Conservation (phyloP, 176 grass and related monocot species). For the Oryza longistaminata region DNA sequence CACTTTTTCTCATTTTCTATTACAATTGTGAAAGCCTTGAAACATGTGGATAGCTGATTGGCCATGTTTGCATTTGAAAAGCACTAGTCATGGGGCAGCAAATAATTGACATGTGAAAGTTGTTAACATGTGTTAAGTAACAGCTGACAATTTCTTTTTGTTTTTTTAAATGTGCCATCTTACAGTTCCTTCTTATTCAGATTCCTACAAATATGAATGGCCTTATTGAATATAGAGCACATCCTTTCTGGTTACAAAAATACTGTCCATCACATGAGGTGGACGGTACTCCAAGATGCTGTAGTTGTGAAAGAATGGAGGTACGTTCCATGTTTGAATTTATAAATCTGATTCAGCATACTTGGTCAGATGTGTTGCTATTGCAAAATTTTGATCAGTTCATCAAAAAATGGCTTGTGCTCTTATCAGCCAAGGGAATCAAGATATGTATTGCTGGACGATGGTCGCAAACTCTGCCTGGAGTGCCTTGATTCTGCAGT, state of each 20-base stretch:
- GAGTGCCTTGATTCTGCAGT: constrained; percentile 89
- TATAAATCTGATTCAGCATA: not conserved
- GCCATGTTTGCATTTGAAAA: constrained; percentile 12
- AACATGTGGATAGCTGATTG: constrained; percentile 14
- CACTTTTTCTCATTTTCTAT: not conserved
- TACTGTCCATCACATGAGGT: constrained; percentile 97
- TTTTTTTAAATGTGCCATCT: constrained; percentile 17
- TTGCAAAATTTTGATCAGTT: constrained; percentile 30
- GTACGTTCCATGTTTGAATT: constrained; percentile 41
- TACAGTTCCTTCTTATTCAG: constrained; percentile 53
- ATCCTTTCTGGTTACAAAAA: constrained; percentile 97
- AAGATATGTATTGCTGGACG: constrained; percentile 81
- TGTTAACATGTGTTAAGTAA: constrained; percentile 20
- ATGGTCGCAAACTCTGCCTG: constrained; percentile 90
- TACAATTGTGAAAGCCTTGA: not conserved
- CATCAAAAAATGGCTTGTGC: constrained; percentile 38
- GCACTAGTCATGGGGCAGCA: not conserved
- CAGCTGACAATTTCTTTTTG: constrained; percentile 10
- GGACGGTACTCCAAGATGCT: constrained; percentile 93
- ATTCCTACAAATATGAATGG: constrained; percentile 86
- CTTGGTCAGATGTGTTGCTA: constrained; percentile 13
- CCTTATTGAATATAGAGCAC: constrained; percentile 90
- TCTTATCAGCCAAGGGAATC: constrained; percentile 76
- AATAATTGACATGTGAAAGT: constrained; percentile 15
- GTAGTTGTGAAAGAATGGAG: constrained; percentile 98